Conservation (phyloP, 306 rosid genomes). For the Phaseolus lunatus region DNA sequence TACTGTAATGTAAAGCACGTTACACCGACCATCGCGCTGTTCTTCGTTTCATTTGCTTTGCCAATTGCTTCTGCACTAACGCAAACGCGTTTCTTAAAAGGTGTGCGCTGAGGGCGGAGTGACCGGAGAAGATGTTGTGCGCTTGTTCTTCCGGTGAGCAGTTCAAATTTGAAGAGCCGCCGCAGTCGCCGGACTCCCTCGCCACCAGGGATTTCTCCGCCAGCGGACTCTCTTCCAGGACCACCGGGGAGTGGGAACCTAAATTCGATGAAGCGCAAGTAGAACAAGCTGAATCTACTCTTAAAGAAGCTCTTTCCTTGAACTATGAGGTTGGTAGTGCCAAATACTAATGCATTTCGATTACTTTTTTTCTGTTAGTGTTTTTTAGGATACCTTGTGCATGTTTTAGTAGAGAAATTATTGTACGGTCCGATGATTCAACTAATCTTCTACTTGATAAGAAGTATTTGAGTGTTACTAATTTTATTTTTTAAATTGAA, state of each 20-base stretch:
- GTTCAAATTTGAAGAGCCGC: constrained; percentile 84
- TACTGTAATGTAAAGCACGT: not conserved
- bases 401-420: not conserved
- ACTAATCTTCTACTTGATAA: not conserved
- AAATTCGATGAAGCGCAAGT: constrained; percentile 79
- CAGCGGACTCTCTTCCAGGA: constrained; percentile 81
- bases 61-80: not conserved
- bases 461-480: not conserved
- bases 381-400: not conserved
- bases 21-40: not conserved
- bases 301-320: constrained; percentile 85
- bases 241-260: constrained; percentile 74
- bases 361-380: not conserved
- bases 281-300: constrained; percentile 86
- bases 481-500: not conserved
- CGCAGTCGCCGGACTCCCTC: constrained; percentile 86
- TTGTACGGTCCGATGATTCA: not conserved
- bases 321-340: constrained; percentile 69
- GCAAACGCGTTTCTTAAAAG: constrained; percentile 29
- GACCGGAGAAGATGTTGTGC: constrained; percentile 65
- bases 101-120: constrained; percentile 40
- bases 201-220: constrained; percentile 93
- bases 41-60: not conserved
- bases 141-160: constrained; percentile 96
- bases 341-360: not conserved